These are phyloP conservation scores for Collybia mongolica DNA, from an alignment of 768 basidiomycete species.

Conservation along the genomic window DNA sequence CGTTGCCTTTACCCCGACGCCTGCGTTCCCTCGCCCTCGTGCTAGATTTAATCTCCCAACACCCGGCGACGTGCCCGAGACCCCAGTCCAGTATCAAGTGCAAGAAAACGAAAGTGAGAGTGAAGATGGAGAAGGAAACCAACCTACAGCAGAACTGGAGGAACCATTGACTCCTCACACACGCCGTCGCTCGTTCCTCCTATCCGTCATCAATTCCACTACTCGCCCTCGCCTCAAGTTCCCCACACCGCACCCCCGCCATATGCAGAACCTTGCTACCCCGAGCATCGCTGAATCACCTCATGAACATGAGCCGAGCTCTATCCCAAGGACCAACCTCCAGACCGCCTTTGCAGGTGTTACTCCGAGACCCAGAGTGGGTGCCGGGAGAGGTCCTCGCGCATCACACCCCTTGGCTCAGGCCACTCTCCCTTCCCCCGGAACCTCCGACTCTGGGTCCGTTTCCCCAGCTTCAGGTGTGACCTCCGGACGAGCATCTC, in stretches of 20 bases:
- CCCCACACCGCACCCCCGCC: constrained; percentile 60
- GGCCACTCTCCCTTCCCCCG: constrained; percentile 38
- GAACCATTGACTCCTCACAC: constrained; percentile 66
- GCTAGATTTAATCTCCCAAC: constrained; percentile 59
- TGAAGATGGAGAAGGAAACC: constrained; percentile 18
- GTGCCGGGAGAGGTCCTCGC: constrained; percentile 26
- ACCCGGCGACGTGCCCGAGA: constrained; percentile 38
- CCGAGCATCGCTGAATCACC: constrained; percentile 32
- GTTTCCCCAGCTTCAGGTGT: constrained; percentile 21
- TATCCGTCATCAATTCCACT: constrained; percentile 82
- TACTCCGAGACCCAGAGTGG: constrained; percentile 57
- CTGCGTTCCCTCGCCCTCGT: constrained; percentile 58
- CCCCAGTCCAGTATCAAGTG: constrained; percentile 21
- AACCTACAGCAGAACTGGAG: constrained; percentile 23
- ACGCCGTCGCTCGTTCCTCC: constrained; percentile 77
- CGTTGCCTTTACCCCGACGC: constrained; percentile 65
- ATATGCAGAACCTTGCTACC: constrained; percentile 28
- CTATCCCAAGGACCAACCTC: constrained; percentile 29
- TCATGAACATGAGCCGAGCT: constrained; percentile 31
- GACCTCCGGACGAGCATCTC: constrained; percentile 19
- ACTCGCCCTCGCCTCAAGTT: constrained; percentile 69
- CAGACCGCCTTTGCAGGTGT: constrained; percentile 60
- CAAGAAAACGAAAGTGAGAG: constrained; percentile 15
- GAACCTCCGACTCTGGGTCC: constrained; percentile 34
- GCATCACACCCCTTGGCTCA: constrained; percentile 70